Percentiles rank a stretch among this genome's conserved stretches.
Conservation (phyloP, 2,329 filamentous ascomycete genomes). For the Ceratocystis variospora region DNA sequence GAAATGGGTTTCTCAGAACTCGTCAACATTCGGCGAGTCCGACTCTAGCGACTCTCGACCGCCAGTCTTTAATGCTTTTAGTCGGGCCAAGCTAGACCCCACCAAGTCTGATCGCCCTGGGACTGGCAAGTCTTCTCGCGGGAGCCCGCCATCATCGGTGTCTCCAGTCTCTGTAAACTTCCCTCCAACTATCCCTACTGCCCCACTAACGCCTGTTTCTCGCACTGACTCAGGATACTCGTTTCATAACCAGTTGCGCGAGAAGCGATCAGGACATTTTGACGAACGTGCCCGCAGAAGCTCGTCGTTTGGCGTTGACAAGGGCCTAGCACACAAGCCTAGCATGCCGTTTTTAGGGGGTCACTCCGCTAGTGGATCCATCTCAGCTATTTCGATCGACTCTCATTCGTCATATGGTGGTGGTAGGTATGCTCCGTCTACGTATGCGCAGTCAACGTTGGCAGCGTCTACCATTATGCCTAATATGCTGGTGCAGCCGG, state of each 20-base stretch:
- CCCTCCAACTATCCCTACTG: conserved; percentile 46
- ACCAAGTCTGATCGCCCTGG: conserved; percentile 60
- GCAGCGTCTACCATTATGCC: conserved; percentile 81
- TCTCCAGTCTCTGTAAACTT: conserved; percentile 72
- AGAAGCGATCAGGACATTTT: conserved; percentile 91
- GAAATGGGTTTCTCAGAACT: conserved; percentile 81
- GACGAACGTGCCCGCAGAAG: conserved; percentile 70
- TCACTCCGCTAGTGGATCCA: conserved; percentile 44
- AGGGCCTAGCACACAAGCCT: conserved; percentile 53
- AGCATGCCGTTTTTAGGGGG: conserved; percentile 61
- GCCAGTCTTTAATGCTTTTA: conserved; percentile 82
- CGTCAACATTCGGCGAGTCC: conserved; percentile 66
- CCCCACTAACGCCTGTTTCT: conserved; percentile 57
- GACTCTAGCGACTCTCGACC: conserved; percentile 38
- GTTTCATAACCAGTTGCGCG: conserved; percentile 68
- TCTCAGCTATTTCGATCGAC: conserved; percentile 46
- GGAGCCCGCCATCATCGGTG: conserved; percentile 48
- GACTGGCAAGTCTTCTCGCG: conserved; percentile 52
- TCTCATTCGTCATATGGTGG: conserved; percentile 58
- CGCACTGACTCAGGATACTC: conserved; percentile 86
- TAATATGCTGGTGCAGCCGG: conserved; percentile 65
- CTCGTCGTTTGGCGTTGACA: conserved; percentile 79
- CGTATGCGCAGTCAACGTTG: conserved; percentile 74
- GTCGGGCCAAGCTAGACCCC: conserved; percentile 56
- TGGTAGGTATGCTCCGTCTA: conserved; percentile 62